phyloP scores from a whole-genome alignment of 768 basidiomycete genomes.

The Auricularia sp. region DNA sequence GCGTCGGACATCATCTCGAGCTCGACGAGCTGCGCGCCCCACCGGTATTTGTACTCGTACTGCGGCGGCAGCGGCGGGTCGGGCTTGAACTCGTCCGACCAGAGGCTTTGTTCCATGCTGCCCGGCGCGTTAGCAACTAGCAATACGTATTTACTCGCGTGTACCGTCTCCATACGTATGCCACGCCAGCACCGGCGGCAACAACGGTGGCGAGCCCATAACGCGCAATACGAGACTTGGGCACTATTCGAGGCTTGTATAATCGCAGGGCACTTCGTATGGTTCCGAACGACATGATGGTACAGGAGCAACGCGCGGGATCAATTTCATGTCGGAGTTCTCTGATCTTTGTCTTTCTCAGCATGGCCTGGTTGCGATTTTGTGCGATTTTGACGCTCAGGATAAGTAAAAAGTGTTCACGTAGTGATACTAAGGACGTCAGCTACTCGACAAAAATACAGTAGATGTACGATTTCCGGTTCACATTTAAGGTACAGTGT shows the following conservation, averaged over 20 bases:
- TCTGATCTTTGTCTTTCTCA: too few species aligned
- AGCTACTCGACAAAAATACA: too few species aligned
- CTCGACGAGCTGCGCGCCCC: background rate
- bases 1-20: background rate
- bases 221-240: background rate
- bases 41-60: background rate
- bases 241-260: background rate
- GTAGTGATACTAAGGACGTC: too few species aligned
- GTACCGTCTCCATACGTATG: background rate
- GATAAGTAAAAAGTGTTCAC: too few species aligned
- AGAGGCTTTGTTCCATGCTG: background rate
- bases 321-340: too few species aligned
- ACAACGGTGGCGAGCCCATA: background rate
- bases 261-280: background rate
- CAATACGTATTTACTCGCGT: background rate
- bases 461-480: too few species aligned
- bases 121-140: background rate
- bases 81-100: background rate
- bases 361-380: too few species aligned
- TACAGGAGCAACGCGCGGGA: too few species aligned
- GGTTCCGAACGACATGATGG: background rate
- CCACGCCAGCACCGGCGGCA: background rate
- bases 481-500: too few species aligned
- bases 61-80: background rate
- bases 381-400: too few species aligned